Base-by-base conservation (phyloP, 331 rosid genomes). In the Malus hybrid region DNA sequence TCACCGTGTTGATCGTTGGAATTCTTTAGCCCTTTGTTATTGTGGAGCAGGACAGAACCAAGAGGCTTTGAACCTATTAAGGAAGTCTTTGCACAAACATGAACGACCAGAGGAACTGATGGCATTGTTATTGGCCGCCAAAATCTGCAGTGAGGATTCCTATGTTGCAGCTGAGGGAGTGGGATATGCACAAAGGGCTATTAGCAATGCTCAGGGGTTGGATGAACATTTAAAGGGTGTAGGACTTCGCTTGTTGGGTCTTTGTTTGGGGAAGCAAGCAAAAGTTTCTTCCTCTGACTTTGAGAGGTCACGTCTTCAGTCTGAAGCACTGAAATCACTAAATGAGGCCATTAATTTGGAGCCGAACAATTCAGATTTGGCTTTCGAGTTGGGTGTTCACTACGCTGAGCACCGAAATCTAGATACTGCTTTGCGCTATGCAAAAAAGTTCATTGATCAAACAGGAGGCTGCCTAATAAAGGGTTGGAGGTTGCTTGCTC, bases 401-500 rank as follows among this genome's bases (percentile, higher is more conserved):
- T 85, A 88, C 70, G 94, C 99, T 5, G 88, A 92, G 78, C 89
- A 85, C 62, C 87, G 97, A 30, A 95, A 95, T 89, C 85, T 95
- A 80, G 77, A 78, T 62, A 79, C 88, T 74, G 97, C 99, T 81
- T 72, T 90, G 83, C 86, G 81, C 53, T 88, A 78, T 80, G 96
- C 93, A 2, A 90, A 90, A 80, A 79, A 85, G 78, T 92, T 82
- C 78, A 84, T 92, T 72, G 87, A 95, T 80, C 86, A 85, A 85
- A 95, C 97, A 7, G 97, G 99, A 44, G 97, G 99, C 16, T 95
- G 96, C 26, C 20, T 82, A 61, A 71, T 85, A 71, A 90, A 92
- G 82, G 84, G 96, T 77, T 95, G 99, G 99, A 88, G 83, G 84
- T 79, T 92, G 88, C 96, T 95, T 62, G 97, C 92, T 65, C 91